These are phyloP conservation scores for Aphanomyces astaci DNA, from an alignment of 352 stramenopile species.

Conservation along the genomic window DNA sequence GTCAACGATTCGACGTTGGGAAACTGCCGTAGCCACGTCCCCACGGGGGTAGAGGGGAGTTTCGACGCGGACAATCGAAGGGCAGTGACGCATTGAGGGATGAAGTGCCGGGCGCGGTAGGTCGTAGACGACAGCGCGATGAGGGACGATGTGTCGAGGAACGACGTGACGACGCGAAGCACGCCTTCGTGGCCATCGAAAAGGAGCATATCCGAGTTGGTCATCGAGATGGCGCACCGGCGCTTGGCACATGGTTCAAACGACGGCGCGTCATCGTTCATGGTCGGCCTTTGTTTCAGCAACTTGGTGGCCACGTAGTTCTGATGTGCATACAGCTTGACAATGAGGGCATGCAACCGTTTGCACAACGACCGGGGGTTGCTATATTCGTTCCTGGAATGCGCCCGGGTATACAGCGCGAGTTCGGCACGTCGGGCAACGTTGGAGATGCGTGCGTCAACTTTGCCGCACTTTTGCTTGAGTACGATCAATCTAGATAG, in stretches of 20 bases:
- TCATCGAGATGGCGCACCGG: background rate
- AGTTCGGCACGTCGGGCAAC: constrained; percentile 50
- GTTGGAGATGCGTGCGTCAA: constrained; percentile 53
- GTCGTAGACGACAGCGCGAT: constrained; percentile 35
- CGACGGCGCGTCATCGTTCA: background rate
- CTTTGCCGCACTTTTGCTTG: constrained; percentile 52
- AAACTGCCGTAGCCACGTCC: constrained; percentile 36
- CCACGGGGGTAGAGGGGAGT: constrained; percentile 22
- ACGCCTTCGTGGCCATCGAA: constrained; percentile 42
- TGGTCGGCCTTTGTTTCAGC: constrained; percentile 25
- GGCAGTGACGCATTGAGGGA: constrained; percentile 34
- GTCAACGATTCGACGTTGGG: constrained; percentile 35
- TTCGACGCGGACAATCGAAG: constrained; percentile 30
- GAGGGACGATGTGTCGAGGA: constrained; percentile 31
- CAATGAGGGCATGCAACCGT: constrained; percentile 44
- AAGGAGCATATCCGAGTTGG: constrained; percentile 32
- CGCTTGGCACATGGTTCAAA: constrained; percentile 23
- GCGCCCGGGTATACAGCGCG: constrained; percentile 44
- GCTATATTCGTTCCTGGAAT: constrained; percentile 43
- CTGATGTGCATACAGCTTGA: constrained; percentile 44
- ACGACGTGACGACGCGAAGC: constrained; percentile 38
- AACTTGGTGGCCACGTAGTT: constrained; percentile 40
- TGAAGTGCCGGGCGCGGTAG: constrained; percentile 25
- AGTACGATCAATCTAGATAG: constrained; percentile 44
- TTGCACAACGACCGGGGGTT: constrained; percentile 50